Evolutionary conservation across 2,329 filamentous ascomycete species (phyloP).

Genomic region (Harringtonia lauricola): DNA sequence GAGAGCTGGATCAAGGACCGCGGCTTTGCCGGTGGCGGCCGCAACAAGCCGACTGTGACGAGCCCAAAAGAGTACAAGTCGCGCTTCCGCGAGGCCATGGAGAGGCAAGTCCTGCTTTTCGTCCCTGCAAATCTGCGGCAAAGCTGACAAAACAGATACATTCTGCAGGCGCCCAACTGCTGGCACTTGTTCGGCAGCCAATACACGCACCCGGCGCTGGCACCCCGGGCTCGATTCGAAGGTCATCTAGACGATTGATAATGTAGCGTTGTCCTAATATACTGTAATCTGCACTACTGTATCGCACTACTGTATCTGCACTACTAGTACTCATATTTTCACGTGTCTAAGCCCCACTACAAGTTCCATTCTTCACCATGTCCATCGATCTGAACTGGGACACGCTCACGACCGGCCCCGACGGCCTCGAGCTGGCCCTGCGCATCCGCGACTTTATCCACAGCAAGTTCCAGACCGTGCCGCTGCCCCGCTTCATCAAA

Average conservation of each 20-base stretch:
- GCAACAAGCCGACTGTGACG: slow-evolving; percentile 86
- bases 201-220: slow-evolving; percentile 9
- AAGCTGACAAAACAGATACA: slow-evolving; percentile 35
- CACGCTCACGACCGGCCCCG: slow-evolving; percentile 76
- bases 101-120: slow-evolving; percentile 1
- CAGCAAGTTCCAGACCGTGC: slow-evolving; percentile 86
- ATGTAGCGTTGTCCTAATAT: neutral
- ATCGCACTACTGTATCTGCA: too few relatives aligned
- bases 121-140: neutral
- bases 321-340: too few relatives aligned
- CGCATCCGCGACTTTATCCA: slow-evolving; percentile 89
- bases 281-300: too few relatives aligned
- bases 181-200: slow-evolving; percentile 55
- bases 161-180: slow-evolving; percentile 63
- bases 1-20: slow-evolving; percentile 99
- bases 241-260: neutral
- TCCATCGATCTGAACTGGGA: slow-evolving; percentile 98
- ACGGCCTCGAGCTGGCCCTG: slow-evolving; percentile 75
- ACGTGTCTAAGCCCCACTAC: too few relatives aligned
- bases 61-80: slow-evolving; percentile 97
- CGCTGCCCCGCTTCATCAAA: slow-evolving; percentile 90
- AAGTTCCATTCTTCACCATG: slow-evolving; percentile 40
- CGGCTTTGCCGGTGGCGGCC: slow-evolving; percentile 64
- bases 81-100: slow-evolving; percentile 89
- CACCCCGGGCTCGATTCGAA: slow-evolving; percentile 11